Percentiles rank a stretch among this genome's conserved stretches.
Conservation (phyloP, 2,329 filamentous ascomycete genomes). For the Pseudofabraea citricarpa region DNA sequence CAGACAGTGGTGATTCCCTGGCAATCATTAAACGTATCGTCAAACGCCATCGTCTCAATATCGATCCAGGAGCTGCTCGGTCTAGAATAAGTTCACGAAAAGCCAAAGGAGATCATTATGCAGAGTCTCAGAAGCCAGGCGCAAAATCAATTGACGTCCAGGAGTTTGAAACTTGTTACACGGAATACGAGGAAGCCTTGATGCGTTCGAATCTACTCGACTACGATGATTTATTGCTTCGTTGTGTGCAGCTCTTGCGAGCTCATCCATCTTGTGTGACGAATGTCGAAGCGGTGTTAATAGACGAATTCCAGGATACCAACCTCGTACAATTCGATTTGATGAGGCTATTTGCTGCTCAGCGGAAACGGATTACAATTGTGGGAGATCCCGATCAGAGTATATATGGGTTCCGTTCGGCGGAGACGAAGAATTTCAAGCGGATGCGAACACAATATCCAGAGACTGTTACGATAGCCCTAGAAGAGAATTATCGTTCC, state of each 20-base stretch:
- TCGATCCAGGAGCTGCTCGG: constrained; percentile 68
- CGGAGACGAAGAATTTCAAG: constrained; percentile 83
- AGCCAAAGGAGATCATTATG: constrained; percentile 45
- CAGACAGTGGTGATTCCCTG: constrained; percentile 75
- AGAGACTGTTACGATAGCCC: constrained; percentile 72
- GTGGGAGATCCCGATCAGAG: constrained; percentile 97
- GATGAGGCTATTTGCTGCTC: constrained; percentile 80
- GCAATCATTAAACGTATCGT: constrained; percentile 79
- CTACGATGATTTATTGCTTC: constrained; percentile 87
- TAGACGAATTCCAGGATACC: constrained; percentile 97
- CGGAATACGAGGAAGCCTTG: constrained; percentile 74
- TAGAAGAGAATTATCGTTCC: constrained; percentile 94
- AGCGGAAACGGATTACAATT: constrained; percentile 74
- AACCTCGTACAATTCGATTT: constrained; percentile 93
- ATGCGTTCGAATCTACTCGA: constrained; percentile 77
- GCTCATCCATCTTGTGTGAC: constrained; percentile 74
- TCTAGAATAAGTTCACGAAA: constrained; percentile 71
- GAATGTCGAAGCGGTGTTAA: constrained; percentile 85
- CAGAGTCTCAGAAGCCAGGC: constrained; percentile 18
- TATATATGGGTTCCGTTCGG: constrained; percentile 93
- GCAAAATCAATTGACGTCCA: constrained; percentile 44
- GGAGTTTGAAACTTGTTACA: constrained; percentile 67
- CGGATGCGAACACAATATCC: constrained; percentile 74
- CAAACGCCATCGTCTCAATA: constrained; percentile 62
- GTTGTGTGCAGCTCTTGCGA: constrained; percentile 74